A percentile compares a stretch with the other conserved stretches of the same genome.
Conservation (phyloP, 768 basidiomycete species). For the Tephrocybe sp. region DNA sequence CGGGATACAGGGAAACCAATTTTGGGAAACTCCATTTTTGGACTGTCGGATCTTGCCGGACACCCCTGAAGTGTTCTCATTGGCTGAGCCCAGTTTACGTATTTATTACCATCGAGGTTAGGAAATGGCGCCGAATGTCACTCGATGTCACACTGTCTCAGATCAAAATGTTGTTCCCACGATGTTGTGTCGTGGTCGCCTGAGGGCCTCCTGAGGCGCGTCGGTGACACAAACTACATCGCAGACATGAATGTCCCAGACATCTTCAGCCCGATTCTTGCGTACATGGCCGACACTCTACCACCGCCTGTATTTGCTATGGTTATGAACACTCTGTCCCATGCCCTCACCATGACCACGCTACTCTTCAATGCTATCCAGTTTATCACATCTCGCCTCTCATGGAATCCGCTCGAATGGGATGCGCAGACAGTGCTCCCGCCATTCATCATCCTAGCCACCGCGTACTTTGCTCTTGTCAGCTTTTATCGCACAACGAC, state of each 20-base stretch:
- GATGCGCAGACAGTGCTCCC: slow-evolving; percentile 66
- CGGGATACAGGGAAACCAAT: slow-evolving; percentile 6
- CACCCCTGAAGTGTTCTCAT: background rate
- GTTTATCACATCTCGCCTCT: slow-evolving; percentile 45
- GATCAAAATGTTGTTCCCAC: background rate
- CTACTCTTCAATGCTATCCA: slow-evolving; percentile 38
- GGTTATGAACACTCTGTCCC: slow-evolving; percentile 47
- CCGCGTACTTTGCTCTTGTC: slow-evolving; percentile 73
- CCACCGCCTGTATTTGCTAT: slow-evolving; percentile 56
- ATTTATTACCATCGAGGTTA: background rate
- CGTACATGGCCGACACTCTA: slow-evolving; percentile 50
- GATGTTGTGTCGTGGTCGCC: no score
- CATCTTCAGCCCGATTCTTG: slow-evolving; percentile 51
- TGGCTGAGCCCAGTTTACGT: background rate
- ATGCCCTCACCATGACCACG: slow-evolving; percentile 44
- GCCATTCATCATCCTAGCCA: slow-evolving; percentile 68
- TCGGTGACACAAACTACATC: slow-evolving; percentile 18
- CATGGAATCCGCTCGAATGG: slow-evolving; percentile 58
- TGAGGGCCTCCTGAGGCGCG: background rate
- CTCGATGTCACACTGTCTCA: background rate
- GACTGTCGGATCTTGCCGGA: slow-evolving; percentile 4
- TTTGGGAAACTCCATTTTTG: slow-evolving; percentile 5
- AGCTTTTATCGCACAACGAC: slow-evolving; percentile 77
- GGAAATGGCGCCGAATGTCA: background rate
- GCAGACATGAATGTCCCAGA: slow-evolving; percentile 37